phyloP scores from a whole-genome alignment of 2,329 filamentous ascomycete species.

The Hysterium pulicare region DNA sequence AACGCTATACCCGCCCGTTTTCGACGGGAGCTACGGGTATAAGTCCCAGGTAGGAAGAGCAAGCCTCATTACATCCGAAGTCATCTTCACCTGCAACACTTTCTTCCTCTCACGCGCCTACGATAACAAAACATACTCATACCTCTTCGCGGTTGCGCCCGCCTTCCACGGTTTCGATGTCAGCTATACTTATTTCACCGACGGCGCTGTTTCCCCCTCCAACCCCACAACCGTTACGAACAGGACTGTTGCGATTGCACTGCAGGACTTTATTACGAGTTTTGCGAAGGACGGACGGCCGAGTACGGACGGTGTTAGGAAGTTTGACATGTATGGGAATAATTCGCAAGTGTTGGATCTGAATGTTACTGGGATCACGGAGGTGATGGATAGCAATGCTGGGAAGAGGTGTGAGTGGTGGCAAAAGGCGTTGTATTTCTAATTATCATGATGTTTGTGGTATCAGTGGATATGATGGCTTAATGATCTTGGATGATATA shows the following conservation, averaged over 20 bases:
- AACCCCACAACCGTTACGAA: constrained; percentile 21
- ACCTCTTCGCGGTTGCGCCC: constrained; percentile 53
- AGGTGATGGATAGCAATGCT: constrained; percentile 44
- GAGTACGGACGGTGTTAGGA: constrained; percentile 36
- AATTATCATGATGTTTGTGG: not conserved
- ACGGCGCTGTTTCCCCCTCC: constrained; percentile 19
- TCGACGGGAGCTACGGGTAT: constrained; percentile 48
- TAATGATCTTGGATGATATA: too few species aligned
- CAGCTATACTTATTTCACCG: constrained; percentile 52
- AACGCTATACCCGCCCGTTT: constrained; percentile 50
- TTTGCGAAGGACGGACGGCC: constrained; percentile 42
- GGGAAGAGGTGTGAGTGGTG: constrained; percentile 53
- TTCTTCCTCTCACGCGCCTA: constrained; percentile 49
- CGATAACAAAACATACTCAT: constrained; percentile 48
- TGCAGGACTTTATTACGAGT: constrained; percentile 46
- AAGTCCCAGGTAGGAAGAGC: constrained; percentile 43
- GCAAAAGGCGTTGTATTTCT: constrained; percentile 47
- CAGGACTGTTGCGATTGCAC: constrained; percentile 37
- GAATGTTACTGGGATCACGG: constrained; percentile 40
- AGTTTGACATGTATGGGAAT: constrained; percentile 48
- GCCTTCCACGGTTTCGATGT: constrained; percentile 54
- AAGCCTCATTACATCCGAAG: constrained; percentile 43
- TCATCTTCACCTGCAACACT: constrained; percentile 51
- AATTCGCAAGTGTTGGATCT: constrained; percentile 45
- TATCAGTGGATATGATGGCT: too few species aligned